phyloP scores from a whole-genome alignment of 108 stramenopile species.

The Pseudonitzschia multistriata region DNA sequence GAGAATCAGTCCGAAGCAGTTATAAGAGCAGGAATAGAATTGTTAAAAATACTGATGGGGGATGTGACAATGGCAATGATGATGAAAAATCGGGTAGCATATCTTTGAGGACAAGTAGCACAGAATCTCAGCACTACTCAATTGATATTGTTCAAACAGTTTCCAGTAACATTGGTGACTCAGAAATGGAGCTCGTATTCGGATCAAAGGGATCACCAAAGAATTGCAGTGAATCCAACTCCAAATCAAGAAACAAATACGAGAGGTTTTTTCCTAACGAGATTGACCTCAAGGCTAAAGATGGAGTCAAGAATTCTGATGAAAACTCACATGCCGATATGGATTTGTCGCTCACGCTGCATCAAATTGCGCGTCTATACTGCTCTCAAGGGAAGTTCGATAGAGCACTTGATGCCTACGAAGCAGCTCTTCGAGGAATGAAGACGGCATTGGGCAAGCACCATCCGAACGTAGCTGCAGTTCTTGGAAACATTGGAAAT shows the following conservation, averaged over 20 bases:
- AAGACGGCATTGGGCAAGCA: constrained; percentile 64
- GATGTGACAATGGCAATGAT: background rate
- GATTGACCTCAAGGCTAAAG: background rate
- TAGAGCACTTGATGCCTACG: constrained; percentile 68
- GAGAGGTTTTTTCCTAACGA: constrained; percentile 56
- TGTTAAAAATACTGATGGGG: background rate
- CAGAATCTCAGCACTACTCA: background rate
- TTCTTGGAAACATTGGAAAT: constrained; percentile 85
- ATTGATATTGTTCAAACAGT: constrained; percentile 19
- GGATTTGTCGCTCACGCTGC: constrained; percentile 75
- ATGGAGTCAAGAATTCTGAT: constrained; percentile 15
- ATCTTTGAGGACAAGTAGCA: background rate
- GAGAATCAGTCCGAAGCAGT: constrained; percentile 18
- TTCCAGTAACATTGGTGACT: constrained; percentile 4
- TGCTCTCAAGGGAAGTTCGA: constrained; percentile 51
- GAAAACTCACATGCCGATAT: constrained; percentile 53
- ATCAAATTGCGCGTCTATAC: constrained; percentile 80
- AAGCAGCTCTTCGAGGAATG: constrained; percentile 78
- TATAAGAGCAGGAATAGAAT: background rate
- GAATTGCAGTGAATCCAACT: constrained; percentile 10
- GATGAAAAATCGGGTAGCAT: background rate
- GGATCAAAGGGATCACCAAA: constrained; percentile 17
- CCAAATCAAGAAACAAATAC: constrained; percentile 34
- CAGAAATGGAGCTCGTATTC: constrained; percentile 64
- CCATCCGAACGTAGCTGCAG: constrained; percentile 77